Conservation (phyloP, 768 basidiomycete genomes). For the Dendrothele bispora region DNA sequence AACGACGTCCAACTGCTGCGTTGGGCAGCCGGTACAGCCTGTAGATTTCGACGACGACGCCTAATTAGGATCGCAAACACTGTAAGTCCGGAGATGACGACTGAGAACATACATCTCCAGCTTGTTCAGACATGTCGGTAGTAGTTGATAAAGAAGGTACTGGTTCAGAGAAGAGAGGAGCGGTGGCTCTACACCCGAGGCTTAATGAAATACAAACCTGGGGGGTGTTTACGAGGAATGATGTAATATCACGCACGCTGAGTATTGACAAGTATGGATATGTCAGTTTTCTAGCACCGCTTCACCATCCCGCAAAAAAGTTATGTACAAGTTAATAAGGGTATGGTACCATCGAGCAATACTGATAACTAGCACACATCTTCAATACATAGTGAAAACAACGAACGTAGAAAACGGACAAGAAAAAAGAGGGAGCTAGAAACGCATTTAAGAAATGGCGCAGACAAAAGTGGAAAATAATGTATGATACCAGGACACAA, state of each 20-base stretch:
- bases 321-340: too few species aligned
- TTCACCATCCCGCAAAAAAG: too few species aligned
- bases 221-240: too few species aligned
- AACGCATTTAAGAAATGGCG: background rate
- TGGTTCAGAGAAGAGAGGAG: conserved; percentile 5
- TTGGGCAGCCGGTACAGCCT: conserved; percentile 82
- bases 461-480: conserved; percentile 5
- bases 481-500: conserved; percentile 2
- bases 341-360: conserved; percentile 11
- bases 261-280: too few species aligned
- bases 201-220: too few species aligned
- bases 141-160: background rate
- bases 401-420: background rate
- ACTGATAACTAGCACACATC: conserved; percentile 3
- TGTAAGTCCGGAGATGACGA: too few species aligned
- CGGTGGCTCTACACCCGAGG: too few species aligned
- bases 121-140: conserved; percentile 36
- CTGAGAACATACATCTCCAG: conserved; percentile 37
- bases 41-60: conserved; percentile 17
- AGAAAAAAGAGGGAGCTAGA: background rate
- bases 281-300: too few species aligned
- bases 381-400: conserved; percentile 3
- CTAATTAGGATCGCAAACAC: conserved; percentile 21
- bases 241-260: too few species aligned
- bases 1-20: conserved; percentile 88